Conservation (phyloP, 176 grass and related monocot species). For the Chloris gayana region DNA sequence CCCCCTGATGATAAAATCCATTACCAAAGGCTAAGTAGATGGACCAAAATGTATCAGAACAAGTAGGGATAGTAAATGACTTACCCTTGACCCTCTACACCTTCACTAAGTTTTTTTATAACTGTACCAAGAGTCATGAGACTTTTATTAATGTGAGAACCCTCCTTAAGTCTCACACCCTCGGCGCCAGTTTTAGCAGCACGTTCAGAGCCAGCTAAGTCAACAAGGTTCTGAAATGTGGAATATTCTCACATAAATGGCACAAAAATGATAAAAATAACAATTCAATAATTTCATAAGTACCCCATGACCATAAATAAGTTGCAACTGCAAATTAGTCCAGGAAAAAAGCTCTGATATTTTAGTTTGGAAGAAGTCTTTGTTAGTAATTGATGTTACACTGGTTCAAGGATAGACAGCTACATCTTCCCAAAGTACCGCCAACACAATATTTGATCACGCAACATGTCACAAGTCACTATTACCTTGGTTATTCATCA, state of each 20-base stretch:
- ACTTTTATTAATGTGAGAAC: constrained; percentile 98
- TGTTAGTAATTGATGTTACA: background rate
- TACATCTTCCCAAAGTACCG: background rate
- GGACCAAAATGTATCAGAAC: constrained; percentile 21
- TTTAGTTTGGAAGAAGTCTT: background rate
- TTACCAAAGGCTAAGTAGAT: constrained; percentile 43
- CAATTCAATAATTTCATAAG: constrained; percentile 1
- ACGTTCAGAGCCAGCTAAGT: constrained; percentile 97
- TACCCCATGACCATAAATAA: constrained; percentile 11
- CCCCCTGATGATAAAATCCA: constrained; percentile 54
- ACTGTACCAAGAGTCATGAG: constrained; percentile 90
- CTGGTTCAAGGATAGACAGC: background rate
- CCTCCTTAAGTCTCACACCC: constrained; percentile 92
- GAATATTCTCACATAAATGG: constrained; percentile 39
- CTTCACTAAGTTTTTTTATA: constrained; percentile 97
- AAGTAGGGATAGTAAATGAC: constrained; percentile 29
- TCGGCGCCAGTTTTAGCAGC: constrained; percentile 96
- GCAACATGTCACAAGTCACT: background rate
- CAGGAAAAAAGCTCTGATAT: background rate
- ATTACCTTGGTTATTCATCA: background rate
- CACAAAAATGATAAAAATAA: background rate
- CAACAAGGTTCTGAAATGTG: constrained; percentile 83
- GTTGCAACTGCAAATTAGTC: background rate
- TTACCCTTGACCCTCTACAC: constrained; percentile 85
- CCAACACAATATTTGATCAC: background rate